Evolutionary conservation across 1,139 yeast species (phyloP), one percentile per base, ranked within the genome.

Genomic region (Citeromyces hawaiiensis): DNA sequence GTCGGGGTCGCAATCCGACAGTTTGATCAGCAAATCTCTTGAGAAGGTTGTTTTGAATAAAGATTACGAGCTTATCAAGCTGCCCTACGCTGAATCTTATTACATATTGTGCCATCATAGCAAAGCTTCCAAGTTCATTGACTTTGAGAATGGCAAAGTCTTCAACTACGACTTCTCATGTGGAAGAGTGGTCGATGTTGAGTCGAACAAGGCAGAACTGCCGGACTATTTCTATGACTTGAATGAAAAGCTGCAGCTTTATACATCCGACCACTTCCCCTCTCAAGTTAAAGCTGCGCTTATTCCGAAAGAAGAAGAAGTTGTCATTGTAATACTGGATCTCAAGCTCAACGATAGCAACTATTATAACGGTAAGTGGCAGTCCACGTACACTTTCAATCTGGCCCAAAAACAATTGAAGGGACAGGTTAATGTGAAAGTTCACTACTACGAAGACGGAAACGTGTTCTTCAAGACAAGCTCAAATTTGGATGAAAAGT

Each of bases 371-470:
- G 97, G 97, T 7, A 75, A 77, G 56, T 88, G 97, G 96, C 71
- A 69, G 41, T 76, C 94, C 0, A 64, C 67, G 48, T 91, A 85
- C 56, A 53, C 60, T 4, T 61, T 72, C 38, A 57, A 66, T 44
- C 38, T 50, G 10, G 44, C 55, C 1, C 56, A 59, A 2, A 57
- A 61, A 0, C 42, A 54, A 7, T 48, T 82, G 11, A 49, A 50
- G 2, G 96, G 94, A 4, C 53, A 56, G 11, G 66, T 86, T 29
- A 59, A 60, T 33, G 70, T 87, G 35, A 91, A 83, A 47, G 82
- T 88, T 36, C 98, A 91, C 58, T 91, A 88, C 59, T 91, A 73
- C 55, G 98, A 91, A 60, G 97, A 91, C 50, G 98, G 98, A 25
- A 91, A 91, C 52, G 97, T 91, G 16, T 68, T 93, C 39, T 70